Base-by-base conservation (phyloP, 2,329 filamentous ascomycete genomes). In the Ambrosiella cleistominuta region DNA sequence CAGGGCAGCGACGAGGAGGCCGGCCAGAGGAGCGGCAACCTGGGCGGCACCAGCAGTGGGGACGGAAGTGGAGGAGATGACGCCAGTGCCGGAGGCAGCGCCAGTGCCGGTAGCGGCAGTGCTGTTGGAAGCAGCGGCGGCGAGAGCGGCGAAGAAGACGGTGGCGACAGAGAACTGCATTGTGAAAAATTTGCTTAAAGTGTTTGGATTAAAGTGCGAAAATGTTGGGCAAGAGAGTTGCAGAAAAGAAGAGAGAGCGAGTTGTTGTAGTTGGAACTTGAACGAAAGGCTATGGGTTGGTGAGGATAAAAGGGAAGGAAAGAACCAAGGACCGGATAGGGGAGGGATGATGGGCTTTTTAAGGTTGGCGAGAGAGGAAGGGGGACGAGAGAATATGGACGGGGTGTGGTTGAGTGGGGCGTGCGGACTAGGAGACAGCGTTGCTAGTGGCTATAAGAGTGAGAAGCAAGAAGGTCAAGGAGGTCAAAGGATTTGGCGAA, bases 121-220 rank as follows among this genome's bases (percentile, higher is more conserved):
- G 36, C 38, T 42, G 58, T 60, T 60, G 40, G 52, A 50, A 15
- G 44, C 40, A 49, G 59, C 55, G 38, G 52, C 55, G 13, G 59
- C 59, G 47, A 57, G 36, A 15, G 59, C 59, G 50, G 59, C 59
- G 59, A 60, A 60, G 59, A 60, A 19, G 27, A 57, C 27, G 59
- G 56, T 56, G 42, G 53, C 59, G 51, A 54, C 59, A 53, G 59
- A 60, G 59, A 60, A 60, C 59, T 60, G 59, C 59, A 60, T 60
- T 56, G 57, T 60, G 56, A 51, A 40, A 40, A 6, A 44, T 39
- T 55, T 13, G 27, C 19, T 11, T 17, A 37, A 38, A n/a, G 39
- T 50, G 19, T 5, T 49, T 40, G 27, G 15, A 60, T 60, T 60
- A 60, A 60, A 57, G 59, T 57, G 59, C 39, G 39, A 50, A 49